Evolutionary conservation across 495 filamentous ascomycete genomes (phyloP).

Genomic region (Tuber umbilicatum): DNA sequence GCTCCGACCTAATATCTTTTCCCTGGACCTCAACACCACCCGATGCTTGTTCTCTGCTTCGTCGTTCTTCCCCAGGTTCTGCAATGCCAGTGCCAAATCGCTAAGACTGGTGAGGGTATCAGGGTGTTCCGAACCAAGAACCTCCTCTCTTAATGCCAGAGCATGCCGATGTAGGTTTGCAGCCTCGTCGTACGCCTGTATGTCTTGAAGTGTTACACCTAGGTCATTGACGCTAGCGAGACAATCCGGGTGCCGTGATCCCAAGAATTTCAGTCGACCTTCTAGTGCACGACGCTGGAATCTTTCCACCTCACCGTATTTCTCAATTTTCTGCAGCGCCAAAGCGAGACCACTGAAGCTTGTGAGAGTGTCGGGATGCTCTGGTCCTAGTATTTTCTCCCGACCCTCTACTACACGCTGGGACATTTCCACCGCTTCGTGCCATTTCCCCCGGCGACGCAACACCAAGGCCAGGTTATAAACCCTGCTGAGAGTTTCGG

Average conservation of each 20-base stretch:
- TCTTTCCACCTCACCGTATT: conserved; percentile 18
- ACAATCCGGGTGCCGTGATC: conserved; percentile 33
- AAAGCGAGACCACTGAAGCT: neutral
- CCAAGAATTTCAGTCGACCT: conserved; percentile 37
- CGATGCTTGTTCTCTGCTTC: conserved; percentile 18
- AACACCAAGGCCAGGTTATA: conserved; percentile 39
- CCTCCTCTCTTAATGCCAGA: neutral
- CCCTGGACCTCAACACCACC: neutral
- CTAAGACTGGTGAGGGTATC: conserved; percentile 5
- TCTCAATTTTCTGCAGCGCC: neutral
- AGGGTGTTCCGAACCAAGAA: conserved; percentile 4
- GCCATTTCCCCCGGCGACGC: conserved; percentile 38
- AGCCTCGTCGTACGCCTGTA: neutral
- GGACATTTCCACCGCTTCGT: conserved; percentile 42
- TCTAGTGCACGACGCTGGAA: conserved; percentile 33
- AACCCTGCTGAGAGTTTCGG: conserved; percentile 39
- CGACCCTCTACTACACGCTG: conserved; percentile 30
- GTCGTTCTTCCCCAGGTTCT: conserved; percentile 7
- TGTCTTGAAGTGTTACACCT: neutral
- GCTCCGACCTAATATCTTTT: conserved; percentile 24
- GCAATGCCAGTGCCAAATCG: conserved; percentile 3
- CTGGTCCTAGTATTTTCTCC: conserved; percentile 37
- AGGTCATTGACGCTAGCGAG: conserved; percentile 23
- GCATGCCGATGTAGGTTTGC: neutral
- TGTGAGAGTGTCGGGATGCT: conserved; percentile 29